Evolutionary conservation across 129 eudicot genomes (phyloP), one percentile per base, ranked within the genome.

Genomic region (Flaveria sonorensis): DNA sequence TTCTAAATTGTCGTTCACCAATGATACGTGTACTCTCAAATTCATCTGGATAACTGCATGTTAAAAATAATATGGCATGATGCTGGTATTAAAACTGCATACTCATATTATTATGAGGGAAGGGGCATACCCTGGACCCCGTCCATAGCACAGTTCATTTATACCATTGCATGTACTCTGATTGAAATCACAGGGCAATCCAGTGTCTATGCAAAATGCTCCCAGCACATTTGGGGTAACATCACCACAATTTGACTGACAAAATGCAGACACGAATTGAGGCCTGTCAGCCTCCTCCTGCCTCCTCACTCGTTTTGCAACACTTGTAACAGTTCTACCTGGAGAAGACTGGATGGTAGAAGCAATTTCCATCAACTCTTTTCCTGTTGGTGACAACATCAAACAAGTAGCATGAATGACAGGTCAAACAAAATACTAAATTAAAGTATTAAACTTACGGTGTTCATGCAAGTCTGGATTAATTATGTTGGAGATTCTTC

Each of bases 401-500:
- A 59, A 74, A 74, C 24, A 57, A 74, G 45, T 21, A 24, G 70
- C 42, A 59, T 12, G 28, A 19, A 72, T 3, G 36, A 42, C 10
- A 2, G 8, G 46, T 61, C 52, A 71, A 46, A 70, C 40, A 70
- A 23, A 21, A 51, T 23, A 64, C 61, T 52, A 14, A 40, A 8
- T 23, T 60, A 16, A 9, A 55, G 32, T 62, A 63, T 50, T 19
- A 68, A 60, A 86, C 97, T 84, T 87, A 89, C 97, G 88, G 23
- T 83, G 71, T 60, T 83, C 78, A 71, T 80, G 87, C 75, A 65
- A 68, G 32, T 50, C 68, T 14, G 90, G 86, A 62, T 62, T 30
- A 75, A 92, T 90, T 66, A 90, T 92, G 81, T 78, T 86, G 43
- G 96, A 92, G 77, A 91, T 84, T 87, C 97, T 84, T 85, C 96